Conservation (phyloP, 2,329 filamentous ascomycete genomes). For the Apiospora malaysiana region DNA sequence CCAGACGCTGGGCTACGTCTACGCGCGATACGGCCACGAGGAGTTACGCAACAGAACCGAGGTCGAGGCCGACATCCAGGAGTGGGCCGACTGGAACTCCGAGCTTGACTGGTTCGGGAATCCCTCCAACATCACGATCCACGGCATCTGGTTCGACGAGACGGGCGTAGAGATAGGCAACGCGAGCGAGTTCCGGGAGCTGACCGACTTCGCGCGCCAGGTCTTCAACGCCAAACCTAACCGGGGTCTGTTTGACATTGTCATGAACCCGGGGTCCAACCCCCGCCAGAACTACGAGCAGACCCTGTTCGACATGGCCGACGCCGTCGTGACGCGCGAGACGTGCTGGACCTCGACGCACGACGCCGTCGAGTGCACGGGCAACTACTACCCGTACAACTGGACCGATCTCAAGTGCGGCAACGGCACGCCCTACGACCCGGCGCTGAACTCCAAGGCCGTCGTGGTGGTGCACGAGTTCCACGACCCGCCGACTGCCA, state of each 20-base stretch:
- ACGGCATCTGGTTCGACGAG: constrained; percentile 31
- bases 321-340: constrained; percentile 29
- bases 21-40: constrained; percentile 25
- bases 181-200: constrained; percentile 21
- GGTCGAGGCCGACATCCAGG: constrained; percentile 26
- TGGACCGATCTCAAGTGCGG: constrained; percentile 12
- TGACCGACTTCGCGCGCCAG: constrained; percentile 24
- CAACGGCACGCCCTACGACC: constrained; percentile 27
- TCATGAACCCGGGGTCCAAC: constrained; percentile 28
- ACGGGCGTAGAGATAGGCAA: constrained; percentile 23
- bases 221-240: constrained; percentile 20
- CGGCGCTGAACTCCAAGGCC: constrained; percentile 24
- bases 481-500: constrained; percentile 27
- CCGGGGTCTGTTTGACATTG: constrained; percentile 25
- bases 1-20: constrained; percentile 30
- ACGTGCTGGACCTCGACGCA: constrained; percentile 28
- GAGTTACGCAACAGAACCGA: constrained; percentile 13
- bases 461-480: constrained; percentile 30
- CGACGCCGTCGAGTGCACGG: constrained; percentile 23
- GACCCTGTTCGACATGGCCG: constrained; percentile 36
- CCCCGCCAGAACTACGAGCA: constrained; percentile 44
- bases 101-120: background rate
- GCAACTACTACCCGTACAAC: constrained; percentile 26
- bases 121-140: constrained; percentile 26
- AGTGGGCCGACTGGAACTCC: constrained; percentile 27